phyloP scores from a whole-genome alignment of 306 rosid species.

The Rubus idaeus region DNA sequence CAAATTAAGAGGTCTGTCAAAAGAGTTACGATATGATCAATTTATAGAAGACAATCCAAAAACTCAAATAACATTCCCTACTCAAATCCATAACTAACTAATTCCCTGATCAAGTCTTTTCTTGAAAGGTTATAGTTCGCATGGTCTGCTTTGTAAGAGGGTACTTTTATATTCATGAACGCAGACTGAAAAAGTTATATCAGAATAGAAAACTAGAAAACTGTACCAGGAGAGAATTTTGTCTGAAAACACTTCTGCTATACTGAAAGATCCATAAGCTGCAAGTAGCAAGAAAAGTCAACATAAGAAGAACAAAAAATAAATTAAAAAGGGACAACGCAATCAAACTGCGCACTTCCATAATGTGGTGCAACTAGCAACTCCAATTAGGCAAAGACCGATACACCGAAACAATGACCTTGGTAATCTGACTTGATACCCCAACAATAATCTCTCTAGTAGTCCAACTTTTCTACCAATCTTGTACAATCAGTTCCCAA shows the following conservation, averaged over 20 bases:
- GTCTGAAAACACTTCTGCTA: slow-evolving; percentile 47
- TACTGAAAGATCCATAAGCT: slow-evolving; percentile 64
- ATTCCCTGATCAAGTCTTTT: background rate
- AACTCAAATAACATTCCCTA: background rate
- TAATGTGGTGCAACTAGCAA: background rate
- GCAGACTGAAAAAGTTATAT: background rate
- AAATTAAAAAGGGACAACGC: background rate
- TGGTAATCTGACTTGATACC: background rate
- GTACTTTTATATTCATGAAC: background rate
- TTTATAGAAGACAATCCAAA: background rate
- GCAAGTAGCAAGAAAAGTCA: slow-evolving; percentile 33
- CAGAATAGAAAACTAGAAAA: slow-evolving; percentile 8
- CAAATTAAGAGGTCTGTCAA: background rate
- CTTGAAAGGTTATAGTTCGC: background rate
- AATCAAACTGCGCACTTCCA: slow-evolving; percentile 5
- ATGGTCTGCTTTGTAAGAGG: background rate
- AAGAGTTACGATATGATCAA: background rate
- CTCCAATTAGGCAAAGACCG: background rate
- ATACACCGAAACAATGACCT: background rate
- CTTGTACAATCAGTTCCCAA: background rate
- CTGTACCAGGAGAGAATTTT: slow-evolving; percentile 48
- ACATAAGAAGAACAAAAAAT: background rate
- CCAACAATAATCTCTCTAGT: background rate
- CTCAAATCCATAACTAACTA: background rate
- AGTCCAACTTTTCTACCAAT: background rate